phyloP scores from a whole-genome alignment of 352 stramenopile species.

The Phytophthora aleatoria region DNA sequence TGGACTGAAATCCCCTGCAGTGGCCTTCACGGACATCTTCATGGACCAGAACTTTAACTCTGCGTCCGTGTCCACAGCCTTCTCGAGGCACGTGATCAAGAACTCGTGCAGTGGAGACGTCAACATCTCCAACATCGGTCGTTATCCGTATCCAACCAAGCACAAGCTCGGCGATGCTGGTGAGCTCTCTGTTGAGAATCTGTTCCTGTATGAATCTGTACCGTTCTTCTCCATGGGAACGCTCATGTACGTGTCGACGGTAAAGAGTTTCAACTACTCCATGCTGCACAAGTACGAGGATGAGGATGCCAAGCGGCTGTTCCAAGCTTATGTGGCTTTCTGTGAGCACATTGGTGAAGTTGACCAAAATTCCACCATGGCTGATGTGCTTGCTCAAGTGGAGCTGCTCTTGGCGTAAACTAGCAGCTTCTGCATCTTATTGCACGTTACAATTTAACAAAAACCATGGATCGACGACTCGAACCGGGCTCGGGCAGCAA shows the following conservation, averaged over 20 bases:
- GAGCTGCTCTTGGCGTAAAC: background rate
- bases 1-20: conserved; percentile 15
- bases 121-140: conserved; percentile 44
- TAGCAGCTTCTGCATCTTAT: no score
- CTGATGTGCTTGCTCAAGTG: conserved; percentile 21
- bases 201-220: conserved; percentile 58
- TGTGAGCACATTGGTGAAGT: conserved; percentile 51
- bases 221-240: conserved; percentile 52
- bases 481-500: no score
- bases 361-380: conserved; percentile 38
- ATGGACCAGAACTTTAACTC: conserved; percentile 37
- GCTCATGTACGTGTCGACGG: conserved; percentile 49
- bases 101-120: conserved; percentile 32
- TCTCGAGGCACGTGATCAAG: conserved; percentile 30
- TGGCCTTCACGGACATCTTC: conserved; percentile 31
- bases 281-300: conserved; percentile 64
- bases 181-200: conserved; percentile 38
- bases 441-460: no score
- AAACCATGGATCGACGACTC: no score
- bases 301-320: conserved; percentile 35
- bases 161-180: conserved; percentile 21
- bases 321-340: conserved; percentile 52
- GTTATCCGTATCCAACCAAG: conserved; percentile 24
- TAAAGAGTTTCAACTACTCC: conserved; percentile 63
- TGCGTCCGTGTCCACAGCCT: conserved; percentile 16